Evolutionary conservation across 176 grass and related monocot species (phyloP), one percentile per base, ranked within the genome.

Genomic region (Oryza coarctata): DNA sequence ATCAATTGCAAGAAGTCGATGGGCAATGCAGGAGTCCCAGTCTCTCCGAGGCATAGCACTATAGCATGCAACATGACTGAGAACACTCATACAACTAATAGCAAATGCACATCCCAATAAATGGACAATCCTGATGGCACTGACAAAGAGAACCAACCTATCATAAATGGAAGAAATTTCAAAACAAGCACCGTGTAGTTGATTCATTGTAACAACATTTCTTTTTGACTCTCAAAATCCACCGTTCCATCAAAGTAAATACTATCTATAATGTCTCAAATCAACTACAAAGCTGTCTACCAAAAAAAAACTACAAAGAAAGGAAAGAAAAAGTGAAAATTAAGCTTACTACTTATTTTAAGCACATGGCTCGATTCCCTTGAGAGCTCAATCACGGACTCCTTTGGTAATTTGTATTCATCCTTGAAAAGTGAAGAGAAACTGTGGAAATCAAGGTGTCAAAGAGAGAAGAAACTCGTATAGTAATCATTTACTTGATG

Each of bases 161-260:
- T 99, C 96, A 95, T 95, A 74, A 99, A 84, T 15, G 93, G 96
- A 69, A 99, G 96, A 88, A 99, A 99, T 49, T 99, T 99, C 38
- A 99, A 75, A 84, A 99, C 63, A 10, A 99, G 96, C 13, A 88
- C 71, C 15, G 93, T 85, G 72, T 95, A n/a, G n/a, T n/a, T n/a
- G n/a, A 79, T 65, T 88, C 9, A 67, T 73, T 79, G 35, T 26
- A 63, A 73, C 34, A 65, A 73, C 6, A 26, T 50, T 67, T 28
- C 13, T 73, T 65, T 43, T 20, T 30, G n/a, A 45, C 14, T 58
- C 20, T 68, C 55, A 41, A 41, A 40, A 63, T 64, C 32, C 61
- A 41, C 55, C 38, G 38, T 65, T 71, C 12, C 40, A 20, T 4
- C 55, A 65, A 20, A 17, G 34, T 10, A 23, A 83, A 68, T 36